These are phyloP conservation scores for Trichoderma endophyticum DNA, from an alignment of 2,329 filamentous ascomycete species.

Conservation along the genomic window DNA sequence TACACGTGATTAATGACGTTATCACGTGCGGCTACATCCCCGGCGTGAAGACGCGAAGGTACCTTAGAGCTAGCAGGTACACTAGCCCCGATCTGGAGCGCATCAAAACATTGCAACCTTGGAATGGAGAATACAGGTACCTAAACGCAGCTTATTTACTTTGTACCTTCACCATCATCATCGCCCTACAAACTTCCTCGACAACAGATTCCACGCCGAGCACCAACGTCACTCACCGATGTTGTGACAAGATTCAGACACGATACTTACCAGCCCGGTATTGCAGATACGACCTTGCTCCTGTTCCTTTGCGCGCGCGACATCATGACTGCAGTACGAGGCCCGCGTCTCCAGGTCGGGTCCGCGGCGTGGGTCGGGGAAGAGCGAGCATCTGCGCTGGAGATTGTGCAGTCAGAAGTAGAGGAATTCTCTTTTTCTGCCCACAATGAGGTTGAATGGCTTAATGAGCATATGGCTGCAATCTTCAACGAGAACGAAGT, in stretches of 20 bases:
- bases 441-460: slow-evolving; percentile 92
- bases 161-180: slow-evolving; percentile 21
- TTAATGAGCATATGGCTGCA: slow-evolving; percentile 97
- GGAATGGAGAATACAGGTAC: slow-evolving; percentile 22
- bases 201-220: not conserved
- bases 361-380: slow-evolving; percentile 81
- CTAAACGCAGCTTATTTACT: slow-evolving; percentile 10
- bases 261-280: not conserved
- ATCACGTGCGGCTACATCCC: slow-evolving; percentile 13
- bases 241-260: slow-evolving; percentile 10
- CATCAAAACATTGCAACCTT: slow-evolving; percentile 40
- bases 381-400: slow-evolving; percentile 74
- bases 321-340: slow-evolving; percentile 46
- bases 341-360: slow-evolving; percentile 67
- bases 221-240: not conserved
- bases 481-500: slow-evolving; percentile 84
- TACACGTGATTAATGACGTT: slow-evolving; percentile 32
- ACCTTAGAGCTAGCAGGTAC: slow-evolving; percentile 7
- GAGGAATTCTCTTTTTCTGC: slow-evolving; percentile 93
- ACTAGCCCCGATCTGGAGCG: slow-evolving; percentile 36
- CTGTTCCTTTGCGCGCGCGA: slow-evolving; percentile 1
- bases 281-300: not conserved
- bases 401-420: slow-evolving; percentile 75
- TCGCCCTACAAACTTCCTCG: not conserved
- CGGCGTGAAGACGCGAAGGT: slow-evolving; percentile 24